Evolutionary conservation across 2,329 filamentous ascomycete species (phyloP), one percentile per base, ranked within the genome.

Genomic region (Rugonectria rugulosa): DNA sequence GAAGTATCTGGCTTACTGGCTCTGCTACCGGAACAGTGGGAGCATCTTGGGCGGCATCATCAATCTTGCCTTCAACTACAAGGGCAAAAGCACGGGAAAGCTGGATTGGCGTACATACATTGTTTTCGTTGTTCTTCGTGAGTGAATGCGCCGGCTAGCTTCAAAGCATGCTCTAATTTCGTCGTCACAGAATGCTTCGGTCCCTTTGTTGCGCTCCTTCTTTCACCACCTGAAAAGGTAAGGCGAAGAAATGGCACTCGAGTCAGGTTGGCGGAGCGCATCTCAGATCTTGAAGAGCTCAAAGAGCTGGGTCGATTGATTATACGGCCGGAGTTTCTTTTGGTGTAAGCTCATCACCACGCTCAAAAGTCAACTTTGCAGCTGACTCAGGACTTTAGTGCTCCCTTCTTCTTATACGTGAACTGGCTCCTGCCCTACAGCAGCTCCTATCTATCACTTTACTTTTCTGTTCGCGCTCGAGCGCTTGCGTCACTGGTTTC

Each of bases 41-140:
- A 27, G 43, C 6, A 48, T 54, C 11, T 20, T 54, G 21, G 51
- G 51, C 1, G 43, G 51, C 2, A 73, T 74, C 3, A 79, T 80
- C 37, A 75, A 78, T 0, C 71, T 81, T 8, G 77, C 68, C 2
- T 68, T 80, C n/a, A 80, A 80, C 8, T n/a, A n/a, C n/a, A n/a
- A n/a, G n/a, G 55, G 53, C 1, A 63, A 64, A 47, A 38, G 42
- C 14, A 61, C 57, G 12, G 63, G 63, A 11, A 63, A 61, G 19
- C 47, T 65, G 12, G 53, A 54, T 5, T 60, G 51, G 17, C 38
- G 55, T 37, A 65, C 62, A 1, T 65, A 65, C 19, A 50, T 65
- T 14, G 60, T 65, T 11, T 53, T 53, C 20, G 50, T 53, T 26
- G 43, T 53, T 36, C 50, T 53, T 47, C 43, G 50, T 53, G 9